phyloP scores from a whole-genome alignment of 1,139 yeast genomes.

The Kodamaea suecica region DNA sequence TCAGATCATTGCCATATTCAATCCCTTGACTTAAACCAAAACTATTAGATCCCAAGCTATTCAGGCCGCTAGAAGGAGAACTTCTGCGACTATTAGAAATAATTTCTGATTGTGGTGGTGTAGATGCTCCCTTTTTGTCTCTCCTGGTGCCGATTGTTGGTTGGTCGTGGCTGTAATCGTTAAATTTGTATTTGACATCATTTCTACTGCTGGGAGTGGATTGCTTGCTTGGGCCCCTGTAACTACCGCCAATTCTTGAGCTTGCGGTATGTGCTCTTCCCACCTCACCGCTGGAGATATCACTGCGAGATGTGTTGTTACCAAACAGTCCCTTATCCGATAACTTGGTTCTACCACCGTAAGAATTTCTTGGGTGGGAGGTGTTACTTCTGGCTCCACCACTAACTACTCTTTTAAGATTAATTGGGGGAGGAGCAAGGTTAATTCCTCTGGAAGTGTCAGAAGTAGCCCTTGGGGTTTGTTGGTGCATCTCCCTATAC shows the following conservation, averaged over 20 bases:
- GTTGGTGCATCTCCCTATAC: conserved; percentile 59
- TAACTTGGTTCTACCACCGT: neutral
- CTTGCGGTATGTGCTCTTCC: too few species aligned
- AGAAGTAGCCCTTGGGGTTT: conserved; percentile 8
- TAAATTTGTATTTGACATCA: too few species aligned
- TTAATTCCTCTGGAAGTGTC: conserved; percentile 32
- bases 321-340: neutral
- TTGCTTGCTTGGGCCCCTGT: too few species aligned
- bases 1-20: too few species aligned
- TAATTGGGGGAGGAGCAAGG: conserved; percentile 75
- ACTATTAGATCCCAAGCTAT: neutral
- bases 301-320: too few species aligned
- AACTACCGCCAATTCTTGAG: too few species aligned
- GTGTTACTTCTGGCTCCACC: neutral
- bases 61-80: neutral
- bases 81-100: neutral
- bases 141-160: neutral
- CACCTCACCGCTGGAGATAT: too few species aligned
- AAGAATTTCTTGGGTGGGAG: neutral
- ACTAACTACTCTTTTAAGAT: conserved; percentile 32
- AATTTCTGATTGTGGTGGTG: too few species aligned
- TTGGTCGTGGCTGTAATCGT: neutral
- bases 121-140: too few species aligned
- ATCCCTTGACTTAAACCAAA: too few species aligned
- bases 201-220: too few species aligned